A percentile compares a stretch with the other conserved stretches of the same genome.
phyloP scores from a whole-genome alignment of 192 early-diverging fungal species.

The Umbelopsis vinacea region DNA sequence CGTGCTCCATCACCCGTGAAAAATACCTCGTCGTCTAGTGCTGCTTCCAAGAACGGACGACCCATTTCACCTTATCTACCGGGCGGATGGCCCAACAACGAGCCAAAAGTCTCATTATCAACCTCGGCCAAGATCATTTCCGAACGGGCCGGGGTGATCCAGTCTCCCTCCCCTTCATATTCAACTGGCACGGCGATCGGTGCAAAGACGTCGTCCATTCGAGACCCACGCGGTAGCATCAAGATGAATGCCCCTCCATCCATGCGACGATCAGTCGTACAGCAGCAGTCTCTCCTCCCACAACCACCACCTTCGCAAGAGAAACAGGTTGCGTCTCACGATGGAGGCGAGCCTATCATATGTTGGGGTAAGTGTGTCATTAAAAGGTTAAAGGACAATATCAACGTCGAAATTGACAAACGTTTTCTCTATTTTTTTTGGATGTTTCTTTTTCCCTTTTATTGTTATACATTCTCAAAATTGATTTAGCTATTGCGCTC shows the following conservation, averaged over 20 bases:
- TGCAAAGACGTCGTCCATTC: not conserved
- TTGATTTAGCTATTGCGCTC: not conserved
- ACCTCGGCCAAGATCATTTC: slow-evolving; percentile 3
- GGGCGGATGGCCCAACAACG: slow-evolving; percentile 6
- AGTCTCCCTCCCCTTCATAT: slow-evolving; percentile 9
- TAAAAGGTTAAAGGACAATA: not conserved
- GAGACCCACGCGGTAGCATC: slow-evolving; percentile 3
- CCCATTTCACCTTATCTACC: slow-evolving; percentile 5
- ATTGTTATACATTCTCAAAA: not conserved
- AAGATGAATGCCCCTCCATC: slow-evolving; percentile 18
- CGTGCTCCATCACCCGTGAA: not conserved
- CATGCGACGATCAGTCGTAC: not conserved
- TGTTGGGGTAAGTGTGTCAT: not conserved
- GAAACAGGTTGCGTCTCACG: slow-evolving; percentile 2
- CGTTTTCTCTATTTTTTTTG: not conserved
- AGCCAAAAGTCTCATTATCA: slow-evolving; percentile 8
- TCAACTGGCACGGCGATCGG: not conserved
- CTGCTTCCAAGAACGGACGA: not conserved
- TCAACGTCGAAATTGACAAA: not conserved
- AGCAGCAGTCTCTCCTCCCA: not conserved
- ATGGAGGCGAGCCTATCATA: slow-evolving; percentile 10
- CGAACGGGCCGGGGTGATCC: not conserved
- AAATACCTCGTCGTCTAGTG: not conserved
- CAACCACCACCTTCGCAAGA: not conserved
- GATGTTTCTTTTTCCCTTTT: not conserved